A percentile compares a stretch with the other conserved stretches of the same genome.
phyloP scores from a whole-genome alignment of 352 stramenopile genomes.

The Aphanomyces cochlioides region DNA sequence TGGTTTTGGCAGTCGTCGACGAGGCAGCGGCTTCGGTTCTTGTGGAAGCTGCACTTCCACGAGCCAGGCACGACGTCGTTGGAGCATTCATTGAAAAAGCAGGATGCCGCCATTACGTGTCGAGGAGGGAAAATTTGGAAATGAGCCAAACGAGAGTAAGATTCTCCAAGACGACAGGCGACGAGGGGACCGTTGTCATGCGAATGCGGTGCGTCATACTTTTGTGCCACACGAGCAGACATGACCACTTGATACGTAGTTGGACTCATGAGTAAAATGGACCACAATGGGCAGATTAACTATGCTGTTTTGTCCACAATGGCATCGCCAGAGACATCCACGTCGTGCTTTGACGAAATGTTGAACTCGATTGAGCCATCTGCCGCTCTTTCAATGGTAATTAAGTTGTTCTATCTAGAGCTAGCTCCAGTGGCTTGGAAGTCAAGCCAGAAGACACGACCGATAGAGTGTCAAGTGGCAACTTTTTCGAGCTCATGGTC shows the following conservation, averaged over 20 bases:
- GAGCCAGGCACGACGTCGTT: conserved; percentile 69
- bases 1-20: conserved; percentile 78
- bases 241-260: background rate
- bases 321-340: no score
- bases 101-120: conserved; percentile 28
- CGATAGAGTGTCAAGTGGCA: background rate
- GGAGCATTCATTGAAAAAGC: conserved; percentile 79
- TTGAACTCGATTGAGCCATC: background rate
- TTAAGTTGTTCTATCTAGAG: background rate
- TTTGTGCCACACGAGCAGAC: background rate
- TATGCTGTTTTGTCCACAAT: background rate
- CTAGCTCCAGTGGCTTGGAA: background rate
- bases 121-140: background rate
- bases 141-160: background rate
- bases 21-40: conserved; percentile 67
- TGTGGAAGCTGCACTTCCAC: conserved; percentile 79
- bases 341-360: background rate
- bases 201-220: background rate
- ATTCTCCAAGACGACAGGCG: background rate
- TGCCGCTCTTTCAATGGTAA: background rate
- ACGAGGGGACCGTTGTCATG: background rate
- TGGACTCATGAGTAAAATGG: background rate
- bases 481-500: background rate
- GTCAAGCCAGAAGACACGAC: background rate
- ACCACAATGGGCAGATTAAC: background rate